Conservation (phyloP, 1,284 basidiomycete species). For the Cryptococcus hybrid region DNA sequence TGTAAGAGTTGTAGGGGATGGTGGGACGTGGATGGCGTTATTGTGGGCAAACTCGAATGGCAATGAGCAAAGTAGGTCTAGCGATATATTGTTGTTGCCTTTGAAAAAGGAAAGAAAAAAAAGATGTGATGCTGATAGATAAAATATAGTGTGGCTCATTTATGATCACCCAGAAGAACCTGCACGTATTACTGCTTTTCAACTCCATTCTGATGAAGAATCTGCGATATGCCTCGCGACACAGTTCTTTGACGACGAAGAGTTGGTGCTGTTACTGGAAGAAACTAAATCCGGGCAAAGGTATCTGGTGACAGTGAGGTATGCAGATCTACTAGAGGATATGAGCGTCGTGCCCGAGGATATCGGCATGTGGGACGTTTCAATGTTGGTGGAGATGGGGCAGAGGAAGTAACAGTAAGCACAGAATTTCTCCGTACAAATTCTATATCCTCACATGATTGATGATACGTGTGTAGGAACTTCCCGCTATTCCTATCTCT, state of each 20-base stretch:
- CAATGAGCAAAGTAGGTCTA: no score
- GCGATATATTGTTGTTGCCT: no score
- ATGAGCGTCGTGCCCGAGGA: slow-evolving; percentile 2
- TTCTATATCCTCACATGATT: neutral
- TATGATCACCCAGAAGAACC: neutral
- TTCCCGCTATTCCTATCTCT: neutral
- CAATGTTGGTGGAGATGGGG: slow-evolving; percentile 2
- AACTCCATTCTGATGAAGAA: neutral
- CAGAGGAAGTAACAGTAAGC: slow-evolving; percentile 8
- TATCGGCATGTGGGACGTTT: neutral
- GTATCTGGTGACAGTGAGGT: slow-evolving; percentile 23
- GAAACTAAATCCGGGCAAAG: slow-evolving; percentile 2
- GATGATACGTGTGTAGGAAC: neutral
- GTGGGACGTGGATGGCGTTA: slow-evolving; percentile 3
- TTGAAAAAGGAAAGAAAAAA: no score
- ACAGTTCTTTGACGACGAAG: slow-evolving; percentile 42
- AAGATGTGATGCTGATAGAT: neutral
- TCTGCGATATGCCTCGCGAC: slow-evolving; percentile 15
- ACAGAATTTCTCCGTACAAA: no score
- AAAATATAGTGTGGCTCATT: slow-evolving; percentile 10
- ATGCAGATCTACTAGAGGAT: slow-evolving; percentile 8
- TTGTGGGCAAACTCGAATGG: no score
- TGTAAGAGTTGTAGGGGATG: neutral
- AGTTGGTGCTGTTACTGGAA: slow-evolving; percentile 31
- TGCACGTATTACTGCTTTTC: neutral